Evolutionary conservation across 768 basidiomycete species (phyloP), one percentile per base, ranked within the genome.

Genomic region (Boletellus ananas): DNA sequence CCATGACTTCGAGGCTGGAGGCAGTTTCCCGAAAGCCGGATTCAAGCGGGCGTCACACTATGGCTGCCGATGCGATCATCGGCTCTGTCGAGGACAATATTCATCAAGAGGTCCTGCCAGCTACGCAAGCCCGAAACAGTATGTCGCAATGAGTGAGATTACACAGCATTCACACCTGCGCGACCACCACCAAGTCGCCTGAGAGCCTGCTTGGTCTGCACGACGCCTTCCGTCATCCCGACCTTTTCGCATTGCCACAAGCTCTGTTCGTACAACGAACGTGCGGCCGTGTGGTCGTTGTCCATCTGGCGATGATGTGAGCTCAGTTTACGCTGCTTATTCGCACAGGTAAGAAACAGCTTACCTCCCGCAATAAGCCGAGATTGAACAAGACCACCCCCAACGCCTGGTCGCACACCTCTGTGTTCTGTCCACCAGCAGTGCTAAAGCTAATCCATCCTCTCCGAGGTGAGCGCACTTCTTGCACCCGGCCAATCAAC

Each of bases 351-450:
- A 23, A 21, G 3, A 43, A 42, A 16, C 23, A 0, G 3, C 57
- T 43, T 34, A 69, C 66, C 68, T 83, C 78, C 10, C 77, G 71
- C 46, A 85, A 56, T 40, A 77, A 74, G 18, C 78, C 84, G 36
- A 84, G 64, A 51, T 87, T 86, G 56, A 78, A 85, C n/a, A 84
- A 61, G 34, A 79, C 72, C 3, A 78, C 79, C 3, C 79, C 79
- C 43, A 79, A 74, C 0, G 77, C 78, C 35, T 75, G 69, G 45
- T 84, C 80, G 53, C 84, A 87, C 0, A 70, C 66, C 8, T 70
- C 65, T 52, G 57, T 48, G 61, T 57, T 43, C 37, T 61, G 50
- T 60, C 70, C 55, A 11, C 29, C 10, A 9, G 29, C 11, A 62
- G 60, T 45, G 27, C 38, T 17, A 6, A 50, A 50, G 8, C 40